Evolutionary conservation across 192 early-diverging fungal species (phyloP).

Genomic region (Gamsiella multidivaricata): DNA sequence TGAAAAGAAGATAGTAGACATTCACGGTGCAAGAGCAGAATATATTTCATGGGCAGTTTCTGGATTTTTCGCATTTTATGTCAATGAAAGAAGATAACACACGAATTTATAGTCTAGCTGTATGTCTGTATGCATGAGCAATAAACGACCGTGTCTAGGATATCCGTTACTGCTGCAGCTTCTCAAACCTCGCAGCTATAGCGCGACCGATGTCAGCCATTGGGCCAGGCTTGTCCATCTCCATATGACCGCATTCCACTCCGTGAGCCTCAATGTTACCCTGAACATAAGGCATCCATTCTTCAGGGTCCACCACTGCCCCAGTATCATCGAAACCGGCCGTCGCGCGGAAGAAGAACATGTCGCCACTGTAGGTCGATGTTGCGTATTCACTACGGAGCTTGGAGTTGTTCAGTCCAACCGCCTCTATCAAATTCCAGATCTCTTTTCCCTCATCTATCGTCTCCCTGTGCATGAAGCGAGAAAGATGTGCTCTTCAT

Average conservation of each 20-base stretch:
- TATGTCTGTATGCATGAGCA: too few relatives aligned
- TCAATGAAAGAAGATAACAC: too few relatives aligned
- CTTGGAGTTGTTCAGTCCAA: background rate
- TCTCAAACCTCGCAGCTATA: background rate
- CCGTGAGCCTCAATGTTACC: background rate
- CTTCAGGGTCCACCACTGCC: background rate
- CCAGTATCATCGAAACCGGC: background rate
- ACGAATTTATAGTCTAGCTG: too few relatives aligned
- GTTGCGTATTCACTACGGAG: background rate
- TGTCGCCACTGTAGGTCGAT: background rate
- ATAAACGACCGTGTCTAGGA: too few relatives aligned
- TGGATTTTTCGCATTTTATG: too few relatives aligned
- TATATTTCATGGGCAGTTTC: constrained; percentile 1
- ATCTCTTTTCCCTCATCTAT: background rate
- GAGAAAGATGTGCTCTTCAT: too few relatives aligned
- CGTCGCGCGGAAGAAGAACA: background rate
- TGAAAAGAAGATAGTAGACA: constrained; percentile 2
- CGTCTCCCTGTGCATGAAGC: background rate
- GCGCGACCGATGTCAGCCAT: background rate
- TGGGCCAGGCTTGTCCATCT: background rate
- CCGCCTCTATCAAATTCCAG: background rate
- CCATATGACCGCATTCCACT: background rate
- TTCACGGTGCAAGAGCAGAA: background rate
- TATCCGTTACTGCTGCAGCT: too few relatives aligned
- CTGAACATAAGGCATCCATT: background rate